Evolutionary conservation across 192 early-diverging fungal species (phyloP).

Genomic region (Podila epigama): DNA sequence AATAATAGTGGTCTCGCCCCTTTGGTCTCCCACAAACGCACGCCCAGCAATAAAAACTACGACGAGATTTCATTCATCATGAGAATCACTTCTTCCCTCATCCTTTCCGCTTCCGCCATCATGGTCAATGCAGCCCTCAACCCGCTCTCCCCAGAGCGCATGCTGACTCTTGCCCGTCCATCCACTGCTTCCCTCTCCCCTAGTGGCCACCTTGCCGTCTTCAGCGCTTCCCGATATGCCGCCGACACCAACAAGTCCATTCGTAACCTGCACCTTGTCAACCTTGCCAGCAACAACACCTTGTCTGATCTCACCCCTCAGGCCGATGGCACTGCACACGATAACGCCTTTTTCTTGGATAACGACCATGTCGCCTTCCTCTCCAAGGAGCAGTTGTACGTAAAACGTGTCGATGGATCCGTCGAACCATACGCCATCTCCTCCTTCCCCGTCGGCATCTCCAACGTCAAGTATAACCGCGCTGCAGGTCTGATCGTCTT

Average conservation of each 20-base stretch:
- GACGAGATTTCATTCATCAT: background rate
- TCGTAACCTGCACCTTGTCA: slow-evolving; percentile 59
- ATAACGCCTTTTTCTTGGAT: slow-evolving; percentile 58
- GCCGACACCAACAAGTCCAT: slow-evolving; percentile 60
- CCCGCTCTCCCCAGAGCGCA: slow-evolving; percentile 62
- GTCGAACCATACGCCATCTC: slow-evolving; percentile 55
- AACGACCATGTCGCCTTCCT: slow-evolving; percentile 53
- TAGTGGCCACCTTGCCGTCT: slow-evolving; percentile 58
- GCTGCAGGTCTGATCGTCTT: slow-evolving; percentile 64
- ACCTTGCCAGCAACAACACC: slow-evolving; percentile 48
- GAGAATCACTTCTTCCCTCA: slow-evolving; percentile 13
- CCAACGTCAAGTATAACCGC: slow-evolving; percentile 64
- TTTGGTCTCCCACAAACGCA: background rate
- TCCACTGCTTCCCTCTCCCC: slow-evolving; percentile 60
- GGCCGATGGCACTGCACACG: slow-evolving; percentile 42
- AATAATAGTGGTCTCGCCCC: too few relatives aligned
- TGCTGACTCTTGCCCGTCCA: slow-evolving; percentile 69
- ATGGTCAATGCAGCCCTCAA: slow-evolving; percentile 14
- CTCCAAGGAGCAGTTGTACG: slow-evolving; percentile 55
- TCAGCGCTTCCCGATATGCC: slow-evolving; percentile 68
- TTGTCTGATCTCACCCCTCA: slow-evolving; percentile 55
- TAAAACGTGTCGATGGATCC: slow-evolving; percentile 29
- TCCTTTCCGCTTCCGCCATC: background rate
- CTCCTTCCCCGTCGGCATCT: slow-evolving; percentile 59
- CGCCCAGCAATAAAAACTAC: background rate